These are phyloP conservation scores for Pleurotus giganteus DNA, from an alignment of 768 basidiomycete genomes.

Conservation along the genomic window DNA sequence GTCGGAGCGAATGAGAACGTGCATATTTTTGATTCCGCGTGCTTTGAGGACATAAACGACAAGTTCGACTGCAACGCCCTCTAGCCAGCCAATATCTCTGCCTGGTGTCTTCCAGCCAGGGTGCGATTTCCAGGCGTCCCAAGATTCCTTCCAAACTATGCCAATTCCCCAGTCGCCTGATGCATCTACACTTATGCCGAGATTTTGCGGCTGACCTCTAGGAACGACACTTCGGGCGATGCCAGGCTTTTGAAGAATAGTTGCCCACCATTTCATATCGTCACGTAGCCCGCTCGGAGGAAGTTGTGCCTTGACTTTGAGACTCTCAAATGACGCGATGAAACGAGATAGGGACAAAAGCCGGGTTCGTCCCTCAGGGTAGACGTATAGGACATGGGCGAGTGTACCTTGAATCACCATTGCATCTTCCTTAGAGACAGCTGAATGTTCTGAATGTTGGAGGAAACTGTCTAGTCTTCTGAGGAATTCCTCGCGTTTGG, in stretches of 20 bases:
- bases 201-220: not conserved
- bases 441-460: not conserved
- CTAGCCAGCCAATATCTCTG: slow-evolving; percentile 24
- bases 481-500: slow-evolving; percentile 23
- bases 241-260: not conserved
- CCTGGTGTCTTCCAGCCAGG: slow-evolving; percentile 14
- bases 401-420: slow-evolving; percentile 28
- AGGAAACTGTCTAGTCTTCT: slow-evolving; percentile 13
- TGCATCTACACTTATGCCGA: slow-evolving; percentile 18
- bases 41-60: slow-evolving; percentile 14
- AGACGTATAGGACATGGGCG: slow-evolving; percentile 26
- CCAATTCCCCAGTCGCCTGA: slow-evolving; percentile 20
- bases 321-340: slow-evolving; percentile 16
- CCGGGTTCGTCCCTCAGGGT: slow-evolving; percentile 16
- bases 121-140: slow-evolving; percentile 18
- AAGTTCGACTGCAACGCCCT: slow-evolving; percentile 24
- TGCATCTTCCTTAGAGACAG: not conserved
- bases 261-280: slow-evolving; percentile 29
- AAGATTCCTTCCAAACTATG: slow-evolving; percentile 12
- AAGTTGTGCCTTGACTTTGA: slow-evolving; percentile 12
- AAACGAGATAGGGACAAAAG: slow-evolving; percentile 25
- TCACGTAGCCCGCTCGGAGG: slow-evolving; percentile 18
- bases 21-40: slow-evolving; percentile 2
- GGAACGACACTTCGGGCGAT: slow-evolving; percentile 1
- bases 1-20: slow-evolving; percentile 22